Conservation (phyloP, 176 grass and related monocot species). For the Lolium multiflorum region DNA sequence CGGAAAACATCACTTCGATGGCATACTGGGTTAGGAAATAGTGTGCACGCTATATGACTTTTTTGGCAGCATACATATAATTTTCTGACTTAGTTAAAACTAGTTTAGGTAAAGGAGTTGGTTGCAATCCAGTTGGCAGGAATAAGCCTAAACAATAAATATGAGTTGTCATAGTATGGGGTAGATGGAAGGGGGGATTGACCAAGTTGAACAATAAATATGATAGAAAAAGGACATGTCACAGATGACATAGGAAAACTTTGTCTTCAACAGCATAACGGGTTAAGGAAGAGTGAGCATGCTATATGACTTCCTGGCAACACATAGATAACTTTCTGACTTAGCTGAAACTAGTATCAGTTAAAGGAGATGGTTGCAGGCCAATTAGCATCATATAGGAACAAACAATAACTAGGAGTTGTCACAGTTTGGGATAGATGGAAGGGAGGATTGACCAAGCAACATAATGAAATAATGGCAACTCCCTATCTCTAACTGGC, state of each 20-base stretch:
- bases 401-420: too few relatives aligned
- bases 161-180: neutral
- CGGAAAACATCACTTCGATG: neutral
- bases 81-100: neutral
- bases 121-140: neutral
- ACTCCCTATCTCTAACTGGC: neutral
- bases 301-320: too few relatives aligned
- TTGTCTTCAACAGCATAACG: too few relatives aligned
- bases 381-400: too few relatives aligned
- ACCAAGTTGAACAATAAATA: neutral
- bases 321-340: too few relatives aligned
- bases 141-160: slow-evolving; percentile 10
- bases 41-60: neutral
- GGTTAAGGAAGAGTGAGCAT: too few relatives aligned
- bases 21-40: neutral
- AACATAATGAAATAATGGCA: slow-evolving; percentile 8
- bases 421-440: neutral
- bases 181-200: neutral
- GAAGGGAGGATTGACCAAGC: slow-evolving; percentile 19
- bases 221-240: too few relatives aligned
- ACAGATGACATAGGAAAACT: too few relatives aligned
- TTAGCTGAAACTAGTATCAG: too few relatives aligned
- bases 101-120: slow-evolving; percentile 14
- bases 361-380: too few relatives aligned
- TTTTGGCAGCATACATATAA: neutral